These are phyloP conservation scores for Tricholoma matsutake DNA, from an alignment of 768 basidiomycete species.

Conservation along the genomic window DNA sequence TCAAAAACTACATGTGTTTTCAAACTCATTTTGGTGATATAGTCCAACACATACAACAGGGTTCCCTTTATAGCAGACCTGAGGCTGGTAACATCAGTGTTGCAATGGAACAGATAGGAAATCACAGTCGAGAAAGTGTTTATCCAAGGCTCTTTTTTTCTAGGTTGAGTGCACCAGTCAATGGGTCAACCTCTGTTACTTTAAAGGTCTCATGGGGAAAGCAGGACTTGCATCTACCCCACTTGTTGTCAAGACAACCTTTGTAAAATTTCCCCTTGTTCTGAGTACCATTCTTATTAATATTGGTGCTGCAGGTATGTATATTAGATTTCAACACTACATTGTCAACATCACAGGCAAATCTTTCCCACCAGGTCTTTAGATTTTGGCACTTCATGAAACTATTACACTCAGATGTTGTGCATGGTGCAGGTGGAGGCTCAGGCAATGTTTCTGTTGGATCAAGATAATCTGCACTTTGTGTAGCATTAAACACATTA, in stretches of 20 bases:
- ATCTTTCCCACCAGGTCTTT: constrained; percentile 15
- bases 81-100: constrained; percentile 37
- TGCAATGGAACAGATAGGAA: constrained; percentile 34
- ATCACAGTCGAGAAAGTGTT: constrained; percentile 34
- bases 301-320: constrained; percentile 20
- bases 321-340: constrained; percentile 27
- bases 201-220: constrained; percentile 30
- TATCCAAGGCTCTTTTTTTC: constrained; percentile 32
- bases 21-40: constrained; percentile 38
- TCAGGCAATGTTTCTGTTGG: constrained; percentile 23
- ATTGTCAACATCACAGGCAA: constrained; percentile 23
- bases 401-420: constrained; percentile 1
- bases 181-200: constrained; percentile 22
- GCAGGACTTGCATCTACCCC: constrained; percentile 28
- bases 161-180: constrained; percentile 26
- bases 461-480: constrained; percentile 21
- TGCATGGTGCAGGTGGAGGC: constrained; percentile 16
- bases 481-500: constrained; percentile 10
- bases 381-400: constrained; percentile 16
- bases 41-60: constrained; percentile 38
- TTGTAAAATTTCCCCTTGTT: constrained; percentile 5
- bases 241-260: constrained; percentile 27
- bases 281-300: constrained; percentile 13
- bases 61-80: constrained; percentile 37
- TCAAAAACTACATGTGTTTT: constrained; percentile 40